phyloP scores from a whole-genome alignment of 495 filamentous ascomycete genomes.

The Penicillium subrubescens region DNA sequence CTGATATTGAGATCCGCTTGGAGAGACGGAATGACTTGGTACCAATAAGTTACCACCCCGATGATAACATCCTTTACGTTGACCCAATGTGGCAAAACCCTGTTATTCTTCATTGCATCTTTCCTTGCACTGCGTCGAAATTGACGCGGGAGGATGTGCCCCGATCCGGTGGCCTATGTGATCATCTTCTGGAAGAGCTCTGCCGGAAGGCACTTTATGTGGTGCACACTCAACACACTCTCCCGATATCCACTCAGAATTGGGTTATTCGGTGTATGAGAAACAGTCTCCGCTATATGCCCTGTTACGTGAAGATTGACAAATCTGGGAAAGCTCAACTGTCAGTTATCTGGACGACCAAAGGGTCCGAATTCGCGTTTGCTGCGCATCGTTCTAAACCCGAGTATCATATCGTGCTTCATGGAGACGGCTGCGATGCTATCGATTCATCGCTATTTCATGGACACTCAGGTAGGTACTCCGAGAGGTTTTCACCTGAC shows the following conservation, averaged over 20 bases:
- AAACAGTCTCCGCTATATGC: constrained; percentile 2
- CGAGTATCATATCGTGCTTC: too few species aligned
- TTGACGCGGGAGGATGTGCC: not conserved
- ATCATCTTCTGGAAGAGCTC: constrained; percentile 3
- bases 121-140: not conserved
- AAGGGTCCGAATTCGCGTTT: too few species aligned
- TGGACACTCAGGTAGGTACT: too few species aligned
- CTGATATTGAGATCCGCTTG: constrained; percentile 2
- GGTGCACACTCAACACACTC: not conserved
- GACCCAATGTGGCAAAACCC: not conserved
- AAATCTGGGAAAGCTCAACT: too few species aligned
- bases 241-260: constrained; percentile 1
- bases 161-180: not conserved
- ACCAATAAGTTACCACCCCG: not conserved
- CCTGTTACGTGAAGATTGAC: not conserved
- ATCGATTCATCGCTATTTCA: too few species aligned
- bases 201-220: not conserved
- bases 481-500: too few species aligned
- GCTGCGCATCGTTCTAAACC: too few species aligned
- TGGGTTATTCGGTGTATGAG: constrained; percentile 2
- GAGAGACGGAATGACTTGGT: not conserved
- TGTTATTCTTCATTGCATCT: not conserved
- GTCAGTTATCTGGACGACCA: too few species aligned
- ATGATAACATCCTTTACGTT: not conserved
- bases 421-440: too few species aligned